Percentiles rank a stretch among this genome's conserved stretches.
These are phyloP conservation scores for Tulasnella sp. DNA, from an alignment of 768 basidiomycete genomes.

Conservation along the genomic window DNA sequence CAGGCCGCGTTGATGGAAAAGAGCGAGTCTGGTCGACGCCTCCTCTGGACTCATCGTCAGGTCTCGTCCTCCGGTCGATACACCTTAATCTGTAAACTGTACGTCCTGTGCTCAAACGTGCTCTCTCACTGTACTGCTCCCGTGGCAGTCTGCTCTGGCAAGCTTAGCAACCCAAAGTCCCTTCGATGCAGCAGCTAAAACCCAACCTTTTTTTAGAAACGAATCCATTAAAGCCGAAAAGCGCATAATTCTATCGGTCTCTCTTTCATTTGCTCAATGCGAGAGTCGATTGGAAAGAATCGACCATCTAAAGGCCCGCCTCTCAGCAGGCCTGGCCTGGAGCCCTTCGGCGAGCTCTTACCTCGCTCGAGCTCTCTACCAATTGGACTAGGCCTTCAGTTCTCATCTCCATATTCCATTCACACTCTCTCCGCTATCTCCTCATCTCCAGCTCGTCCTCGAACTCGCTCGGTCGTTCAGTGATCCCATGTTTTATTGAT, in stretches of 20 bases:
- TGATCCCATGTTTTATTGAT: too few relatives aligned
- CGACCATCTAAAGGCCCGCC: background rate
- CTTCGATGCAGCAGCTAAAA: too few relatives aligned
- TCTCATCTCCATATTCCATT: background rate
- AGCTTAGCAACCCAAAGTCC: too few relatives aligned
- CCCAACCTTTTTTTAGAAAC: too few relatives aligned
- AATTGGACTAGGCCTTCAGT: background rate
- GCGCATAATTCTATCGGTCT: too few relatives aligned
- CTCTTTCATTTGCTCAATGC: too few relatives aligned
- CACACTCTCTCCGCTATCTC: background rate
- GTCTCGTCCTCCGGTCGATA: background rate
- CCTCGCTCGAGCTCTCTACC: background rate
- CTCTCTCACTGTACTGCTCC: background rate
- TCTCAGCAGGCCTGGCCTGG: background rate
- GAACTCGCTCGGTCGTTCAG: background rate
- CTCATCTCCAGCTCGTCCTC: background rate
- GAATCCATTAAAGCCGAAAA: too few relatives aligned
- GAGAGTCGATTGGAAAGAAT: too few relatives aligned
- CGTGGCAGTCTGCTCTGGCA: too few relatives aligned
- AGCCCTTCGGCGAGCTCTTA: background rate
- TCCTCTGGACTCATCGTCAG: background rate
- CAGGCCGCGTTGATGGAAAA: background rate
- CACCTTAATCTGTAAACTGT: background rate
- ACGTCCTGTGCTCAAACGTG: background rate
- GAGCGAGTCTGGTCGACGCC: background rate